Evolutionary conservation across 805 yeast genomes (phyloP).

Genomic region (Kluyveromyces wickerhamii): DNA sequence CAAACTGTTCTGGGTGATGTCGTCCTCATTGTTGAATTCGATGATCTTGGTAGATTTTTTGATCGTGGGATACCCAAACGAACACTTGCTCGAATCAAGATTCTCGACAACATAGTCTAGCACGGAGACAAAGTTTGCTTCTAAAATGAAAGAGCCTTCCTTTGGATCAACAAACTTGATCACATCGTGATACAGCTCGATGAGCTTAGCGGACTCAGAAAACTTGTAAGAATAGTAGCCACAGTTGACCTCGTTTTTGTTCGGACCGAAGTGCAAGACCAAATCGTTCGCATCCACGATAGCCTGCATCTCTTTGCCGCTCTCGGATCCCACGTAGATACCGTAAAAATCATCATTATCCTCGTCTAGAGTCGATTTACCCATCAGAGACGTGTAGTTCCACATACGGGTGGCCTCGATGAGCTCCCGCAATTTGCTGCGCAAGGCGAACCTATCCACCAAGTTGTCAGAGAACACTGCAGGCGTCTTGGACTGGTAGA

Average conservation of each 20-base stretch:
- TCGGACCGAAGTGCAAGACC: slow-evolving; percentile 62
- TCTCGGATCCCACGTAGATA: slow-evolving; percentile 57
- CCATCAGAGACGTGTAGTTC: slow-evolving; percentile 56
- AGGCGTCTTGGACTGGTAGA: slow-evolving; percentile 52
- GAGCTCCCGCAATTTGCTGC: slow-evolving; percentile 39
- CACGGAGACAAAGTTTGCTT: slow-evolving; percentile 43
- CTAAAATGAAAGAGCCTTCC: slow-evolving; percentile 22
- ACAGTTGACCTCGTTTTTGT: slow-evolving; percentile 58
- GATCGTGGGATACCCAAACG: slow-evolving; percentile 11
- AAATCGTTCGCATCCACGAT: slow-evolving; percentile 55
- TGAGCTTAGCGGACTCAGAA: slow-evolving; percentile 32
- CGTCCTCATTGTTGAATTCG: slow-evolving; percentile 2
- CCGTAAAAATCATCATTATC: slow-evolving; percentile 58
- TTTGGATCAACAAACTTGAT: slow-evolving; percentile 36
- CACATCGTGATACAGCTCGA: slow-evolving; percentile 48
- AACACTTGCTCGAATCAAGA: slow-evolving; percentile 29
- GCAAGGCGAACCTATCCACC: slow-evolving; percentile 51
- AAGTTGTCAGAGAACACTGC: slow-evolving; percentile 65
- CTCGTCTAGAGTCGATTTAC: slow-evolving; percentile 70
- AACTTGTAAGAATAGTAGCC: slow-evolving; percentile 53
- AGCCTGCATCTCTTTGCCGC: slow-evolving; percentile 40
- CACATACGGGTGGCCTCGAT: slow-evolving; percentile 39
- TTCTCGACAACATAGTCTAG: slow-evolving; percentile 35
- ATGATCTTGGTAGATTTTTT: not conserved
- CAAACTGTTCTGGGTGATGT: slow-evolving; percentile 40